Evolutionary conservation across 108 stramenopile species (phyloP).

Genomic region (Nannochloropsis salina): DNA sequence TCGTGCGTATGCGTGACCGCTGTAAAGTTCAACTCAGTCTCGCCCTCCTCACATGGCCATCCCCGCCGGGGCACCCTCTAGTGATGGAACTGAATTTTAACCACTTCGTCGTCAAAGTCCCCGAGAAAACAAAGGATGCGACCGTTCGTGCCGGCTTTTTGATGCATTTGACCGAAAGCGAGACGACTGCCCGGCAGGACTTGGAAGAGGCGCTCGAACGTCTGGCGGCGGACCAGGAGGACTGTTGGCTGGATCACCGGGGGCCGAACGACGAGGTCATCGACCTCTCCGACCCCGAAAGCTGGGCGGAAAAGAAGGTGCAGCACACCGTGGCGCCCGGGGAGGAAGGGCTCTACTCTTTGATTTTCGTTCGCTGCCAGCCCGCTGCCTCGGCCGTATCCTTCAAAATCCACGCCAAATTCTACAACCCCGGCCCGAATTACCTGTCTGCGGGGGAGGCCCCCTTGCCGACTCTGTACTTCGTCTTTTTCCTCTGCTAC

Average conservation of each 20-base stretch:
- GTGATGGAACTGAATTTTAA: conserved; percentile 15
- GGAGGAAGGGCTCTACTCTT: conserved; percentile 78
- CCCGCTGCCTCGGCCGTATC: conserved; percentile 44
- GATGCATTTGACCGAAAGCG: conserved; percentile 42
- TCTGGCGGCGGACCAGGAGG: conserved; percentile 21
- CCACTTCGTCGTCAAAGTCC: conserved; percentile 40
- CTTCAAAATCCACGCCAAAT: conserved; percentile 76
- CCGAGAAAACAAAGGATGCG: conserved; percentile 28
- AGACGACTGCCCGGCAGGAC: conserved; percentile 57
- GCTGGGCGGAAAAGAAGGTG: conserved; percentile 33
- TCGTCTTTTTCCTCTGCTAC: conserved; percentile 70
- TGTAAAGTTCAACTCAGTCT: too few relatives aligned
- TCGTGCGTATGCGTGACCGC: too few relatives aligned
- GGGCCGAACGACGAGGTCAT: conserved; percentile 56
- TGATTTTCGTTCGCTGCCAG: conserved; percentile 74
- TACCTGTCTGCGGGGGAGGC: conserved; percentile 86
- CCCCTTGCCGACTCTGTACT: conserved; percentile 71
- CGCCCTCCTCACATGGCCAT: background rate
- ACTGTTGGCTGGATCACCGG: conserved; percentile 57
- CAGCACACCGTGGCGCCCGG: conserved; percentile 39
- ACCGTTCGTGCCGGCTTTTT: conserved; percentile 27
- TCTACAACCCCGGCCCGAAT: conserved; percentile 74
- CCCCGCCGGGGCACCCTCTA: background rate
- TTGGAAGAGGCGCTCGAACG: conserved; percentile 57
- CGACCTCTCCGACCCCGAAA: conserved; percentile 31